A percentile compares a stretch with the other conserved stretches of the same genome.
Conservation (phyloP, 257 asterid species). For the Solanum chilense region DNA sequence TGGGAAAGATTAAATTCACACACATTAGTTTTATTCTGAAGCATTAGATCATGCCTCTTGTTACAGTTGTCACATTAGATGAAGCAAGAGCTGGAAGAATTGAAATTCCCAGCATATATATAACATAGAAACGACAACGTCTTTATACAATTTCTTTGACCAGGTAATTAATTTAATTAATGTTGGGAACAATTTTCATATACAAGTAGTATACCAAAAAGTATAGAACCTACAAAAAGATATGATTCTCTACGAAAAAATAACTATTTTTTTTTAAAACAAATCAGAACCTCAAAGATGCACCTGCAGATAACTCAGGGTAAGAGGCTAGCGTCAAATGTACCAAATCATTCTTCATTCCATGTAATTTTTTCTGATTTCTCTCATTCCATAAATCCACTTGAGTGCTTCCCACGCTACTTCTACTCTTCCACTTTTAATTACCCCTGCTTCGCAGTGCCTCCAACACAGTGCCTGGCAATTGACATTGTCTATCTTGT, state of each 20-base stretch:
- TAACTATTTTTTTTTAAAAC: not conserved
- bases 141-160: not conserved
- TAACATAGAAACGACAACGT: not conserved
- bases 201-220: not conserved
- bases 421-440: not conserved
- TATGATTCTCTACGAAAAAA: not conserved
- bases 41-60: not conserved
- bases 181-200: not conserved
- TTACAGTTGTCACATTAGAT: not conserved
- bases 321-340: not conserved
- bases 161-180: not conserved
- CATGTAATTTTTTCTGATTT: not conserved
- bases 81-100: not conserved
- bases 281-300: not conserved
- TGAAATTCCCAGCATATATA: not conserved
- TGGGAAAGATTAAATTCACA: not conserved
- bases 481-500: not conserved
- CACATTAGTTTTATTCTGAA: not conserved
- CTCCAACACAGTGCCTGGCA: not conserved
- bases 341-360: not conserved
- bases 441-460: not conserved
- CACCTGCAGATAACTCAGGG: not conserved
- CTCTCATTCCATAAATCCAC: not conserved
- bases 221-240: not conserved
- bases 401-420: not conserved